A percentile compares a stretch with the other conserved stretches of the same genome.
Conservation (phyloP, 2,329 filamentous ascomycete genomes). For the Beauveria medogensis region DNA sequence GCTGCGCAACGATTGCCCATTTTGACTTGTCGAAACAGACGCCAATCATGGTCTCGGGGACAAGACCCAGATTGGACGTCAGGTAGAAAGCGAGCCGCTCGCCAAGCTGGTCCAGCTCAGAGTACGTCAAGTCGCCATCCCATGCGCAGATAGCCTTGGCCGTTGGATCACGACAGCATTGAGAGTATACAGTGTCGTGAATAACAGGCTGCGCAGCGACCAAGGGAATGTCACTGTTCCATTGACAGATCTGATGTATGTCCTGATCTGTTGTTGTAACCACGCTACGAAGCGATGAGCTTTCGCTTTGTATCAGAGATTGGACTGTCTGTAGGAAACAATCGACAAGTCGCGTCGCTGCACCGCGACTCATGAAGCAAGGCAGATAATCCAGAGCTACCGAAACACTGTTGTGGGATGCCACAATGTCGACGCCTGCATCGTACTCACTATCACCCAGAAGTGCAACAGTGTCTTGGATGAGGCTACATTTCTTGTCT, state of each 20-base stretch:
- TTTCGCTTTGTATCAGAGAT: background rate
- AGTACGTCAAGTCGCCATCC: slow-evolving; percentile 12
- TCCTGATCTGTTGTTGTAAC: background rate
- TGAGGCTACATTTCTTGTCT: background rate
- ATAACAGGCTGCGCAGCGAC: background rate
- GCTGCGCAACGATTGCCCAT: slow-evolving; percentile 1
- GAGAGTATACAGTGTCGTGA: background rate
- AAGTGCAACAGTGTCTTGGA: background rate
- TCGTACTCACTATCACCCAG: background rate
- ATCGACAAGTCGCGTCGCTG: background rate
- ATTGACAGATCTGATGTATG: background rate
- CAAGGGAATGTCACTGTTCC: background rate
- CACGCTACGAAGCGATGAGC: background rate
- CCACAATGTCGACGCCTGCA: background rate
- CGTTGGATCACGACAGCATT: background rate
- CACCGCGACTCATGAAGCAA: background rate
- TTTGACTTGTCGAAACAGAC: slow-evolving; percentile 9
- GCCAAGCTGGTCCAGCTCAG: slow-evolving; percentile 4
- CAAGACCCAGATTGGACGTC: background rate
- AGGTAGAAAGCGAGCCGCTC: slow-evolving; percentile 1
- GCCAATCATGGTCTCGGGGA: background rate
- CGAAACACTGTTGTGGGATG: background rate
- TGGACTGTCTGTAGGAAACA: background rate
- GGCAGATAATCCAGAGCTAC: background rate
- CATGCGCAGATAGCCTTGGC: slow-evolving; percentile 8